These are phyloP conservation scores for Globisporangium parvum DNA, from an alignment of 352 stramenopile genomes.

Conservation along the genomic window DNA sequence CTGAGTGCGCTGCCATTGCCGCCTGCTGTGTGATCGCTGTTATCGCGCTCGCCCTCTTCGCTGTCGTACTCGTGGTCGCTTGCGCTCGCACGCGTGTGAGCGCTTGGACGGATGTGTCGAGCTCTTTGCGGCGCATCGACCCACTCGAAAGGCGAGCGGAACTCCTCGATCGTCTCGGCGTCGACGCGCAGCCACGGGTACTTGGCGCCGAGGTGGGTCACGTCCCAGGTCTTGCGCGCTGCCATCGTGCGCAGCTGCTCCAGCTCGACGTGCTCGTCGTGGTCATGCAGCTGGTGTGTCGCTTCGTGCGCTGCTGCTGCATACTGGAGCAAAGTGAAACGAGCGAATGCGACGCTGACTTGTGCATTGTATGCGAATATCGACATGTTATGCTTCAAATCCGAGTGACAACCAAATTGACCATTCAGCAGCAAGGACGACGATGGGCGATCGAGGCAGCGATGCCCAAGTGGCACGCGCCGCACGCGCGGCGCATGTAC, in stretches of 20 bases:
- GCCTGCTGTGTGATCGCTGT: not conserved
- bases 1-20: not conserved
- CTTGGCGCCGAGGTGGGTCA: constrained; percentile 50
- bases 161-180: constrained; percentile 52
- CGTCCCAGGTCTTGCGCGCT: constrained; percentile 30
- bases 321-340: no score
- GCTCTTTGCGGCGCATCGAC: constrained; percentile 6
- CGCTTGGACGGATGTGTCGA: not conserved
- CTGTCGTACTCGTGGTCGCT: not conserved
- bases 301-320: no score
- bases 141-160: constrained; percentile 57
- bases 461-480: no score
- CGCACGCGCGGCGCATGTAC: no score
- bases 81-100: not conserved
- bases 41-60: not conserved
- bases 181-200: constrained; percentile 78
- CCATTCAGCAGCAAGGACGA: no score
- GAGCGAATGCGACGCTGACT: no score
- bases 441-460: no score
- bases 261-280: no score
- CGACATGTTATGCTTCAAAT: no score
- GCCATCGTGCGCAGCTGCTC: not conserved
- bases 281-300: no score
- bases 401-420: no score
- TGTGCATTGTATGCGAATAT: no score